Base-by-base conservation (phyloP, 768 basidiomycete species). In the Tylopilus felleus region DNA sequence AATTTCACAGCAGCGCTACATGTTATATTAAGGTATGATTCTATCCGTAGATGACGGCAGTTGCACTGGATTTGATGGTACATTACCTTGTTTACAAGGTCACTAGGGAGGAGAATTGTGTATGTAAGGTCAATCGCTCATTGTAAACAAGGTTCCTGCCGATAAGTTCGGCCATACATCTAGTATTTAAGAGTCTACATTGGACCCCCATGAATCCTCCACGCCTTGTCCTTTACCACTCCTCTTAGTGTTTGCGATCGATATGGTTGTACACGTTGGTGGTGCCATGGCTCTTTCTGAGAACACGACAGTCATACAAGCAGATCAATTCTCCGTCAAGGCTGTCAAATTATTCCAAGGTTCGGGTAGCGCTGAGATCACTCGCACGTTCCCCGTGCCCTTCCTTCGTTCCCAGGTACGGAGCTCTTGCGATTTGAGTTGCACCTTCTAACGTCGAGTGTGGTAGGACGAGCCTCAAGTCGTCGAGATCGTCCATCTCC, bases 381-480 rank as follows among this genome's bases (percentile, higher is more conserved):
- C 57, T 38, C 63, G 65, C 22, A 47, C 27, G 4, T 60, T 67
- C 21, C 53, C 65, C 2, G 55, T 59, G 13, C 40, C 60, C n/a
- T 57, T 55, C 41, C 52, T 55, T 35, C 28, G 38, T n/a, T 49
- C 50, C 16, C 52, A 56, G 49, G 59, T 59, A 43, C 2, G 38
- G 14, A 5, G 13, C 9, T 25, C 8, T 33, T 29, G 5, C 9
- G 25, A 4, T 17, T 19, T 22, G 3, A 31, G 5, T 19, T 9
- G 4, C 19, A 12, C n/a, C 28, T 40, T 42, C 46, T 50, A 8
- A 57, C 23, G 3, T 38, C 28, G 22, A n/a, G 21, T 19, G n/a
- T 28, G 33, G 9, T 45, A 65, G 65, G 42, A 61, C 51, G 62
- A 36, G 35, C 44, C 57, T 9, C 56, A 53, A 13, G 36, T 49